A percentile compares a stretch with the other conserved stretches of the same genome.
These are phyloP conservation scores for Eremothecium gossypii DNA, from an alignment of 1,139 yeast species.

Conservation along the genomic window DNA sequence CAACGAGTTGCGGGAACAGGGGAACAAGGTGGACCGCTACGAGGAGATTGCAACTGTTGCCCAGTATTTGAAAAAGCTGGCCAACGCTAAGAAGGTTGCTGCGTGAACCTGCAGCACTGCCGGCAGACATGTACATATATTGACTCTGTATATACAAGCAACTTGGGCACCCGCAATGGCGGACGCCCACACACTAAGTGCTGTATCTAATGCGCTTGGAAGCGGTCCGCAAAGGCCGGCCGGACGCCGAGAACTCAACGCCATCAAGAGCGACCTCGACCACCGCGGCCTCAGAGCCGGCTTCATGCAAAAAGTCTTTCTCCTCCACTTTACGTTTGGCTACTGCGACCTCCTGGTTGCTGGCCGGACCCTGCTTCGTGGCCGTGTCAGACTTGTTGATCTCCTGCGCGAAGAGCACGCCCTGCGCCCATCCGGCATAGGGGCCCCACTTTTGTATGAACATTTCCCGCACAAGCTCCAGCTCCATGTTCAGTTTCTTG, in stretches of 20 bases:
- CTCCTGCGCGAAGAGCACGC: conserved; percentile 82
- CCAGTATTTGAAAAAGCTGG: conserved; percentile 23
- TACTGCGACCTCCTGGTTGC: conserved; percentile 13
- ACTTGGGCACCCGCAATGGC: neutral
- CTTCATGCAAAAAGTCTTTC: neutral
- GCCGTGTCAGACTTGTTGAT: conserved; percentile 46
- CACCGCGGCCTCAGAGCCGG: neutral
- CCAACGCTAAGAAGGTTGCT: conserved; percentile 8
- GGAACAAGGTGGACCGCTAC: conserved; percentile 25
- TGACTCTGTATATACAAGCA: neutral
- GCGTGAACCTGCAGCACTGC: too few relatives aligned
- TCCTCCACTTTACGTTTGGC: conserved; percentile 2
- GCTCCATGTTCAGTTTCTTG: conserved; percentile 49
- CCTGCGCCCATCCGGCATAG: conserved; percentile 98
- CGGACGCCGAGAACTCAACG: conserved; percentile 23
- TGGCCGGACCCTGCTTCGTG: conserved; percentile 5
- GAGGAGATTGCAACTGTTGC: conserved; percentile 30
- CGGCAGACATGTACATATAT: neutral
- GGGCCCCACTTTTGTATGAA: conserved; percentile 73
- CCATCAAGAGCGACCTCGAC: conserved; percentile 9
- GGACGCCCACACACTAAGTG: neutral
- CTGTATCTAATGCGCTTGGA: conserved; percentile 10
- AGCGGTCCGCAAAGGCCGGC: conserved; percentile 27
- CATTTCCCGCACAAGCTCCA: conserved; percentile 43
- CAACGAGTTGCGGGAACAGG: conserved; percentile 30